These are phyloP conservation scores for Dactylorhiza incarnata DNA, from an alignment of 106 monocot species.

Conservation along the genomic window DNA sequence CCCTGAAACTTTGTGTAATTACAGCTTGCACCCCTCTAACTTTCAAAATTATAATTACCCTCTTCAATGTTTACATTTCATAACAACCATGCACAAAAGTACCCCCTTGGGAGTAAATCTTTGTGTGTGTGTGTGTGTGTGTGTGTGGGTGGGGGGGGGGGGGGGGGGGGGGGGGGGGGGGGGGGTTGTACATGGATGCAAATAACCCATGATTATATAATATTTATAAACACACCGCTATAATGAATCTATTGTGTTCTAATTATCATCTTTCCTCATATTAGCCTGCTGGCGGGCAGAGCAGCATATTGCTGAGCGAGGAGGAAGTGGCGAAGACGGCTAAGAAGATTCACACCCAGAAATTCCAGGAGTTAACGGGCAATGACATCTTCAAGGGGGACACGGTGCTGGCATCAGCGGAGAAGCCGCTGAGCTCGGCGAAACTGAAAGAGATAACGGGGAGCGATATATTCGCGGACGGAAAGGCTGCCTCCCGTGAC, in stretches of 20 bases:
- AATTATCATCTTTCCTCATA: background rate
- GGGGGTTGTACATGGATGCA: no score
- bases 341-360: conserved; percentile 71
- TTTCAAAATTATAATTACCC: no score
- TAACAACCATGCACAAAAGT: no score
- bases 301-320: conserved; percentile 49
- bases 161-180: no score
- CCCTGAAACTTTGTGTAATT: no score
- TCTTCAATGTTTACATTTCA: no score
- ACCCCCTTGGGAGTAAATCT: background rate
- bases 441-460: conserved; percentile 75
- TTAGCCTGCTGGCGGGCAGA: conserved; percentile 50
- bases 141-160: no score
- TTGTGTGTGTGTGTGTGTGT: no score
- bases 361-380: conserved; percentile 65
- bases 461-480: conserved; percentile 79
- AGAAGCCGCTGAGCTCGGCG: conserved; percentile 53
- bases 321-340: conserved; percentile 33
- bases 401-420: conserved; percentile 30
- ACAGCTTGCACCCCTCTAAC: no score
- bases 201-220: background rate
- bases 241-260: no score
- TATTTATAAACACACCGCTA: background rate
- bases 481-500: conserved; percentile 42
- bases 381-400: conserved; percentile 78